These are phyloP conservation scores for Alternaria incomplexa DNA, from an alignment of 2,329 filamentous ascomycete species.

Conservation along the genomic window DNA sequence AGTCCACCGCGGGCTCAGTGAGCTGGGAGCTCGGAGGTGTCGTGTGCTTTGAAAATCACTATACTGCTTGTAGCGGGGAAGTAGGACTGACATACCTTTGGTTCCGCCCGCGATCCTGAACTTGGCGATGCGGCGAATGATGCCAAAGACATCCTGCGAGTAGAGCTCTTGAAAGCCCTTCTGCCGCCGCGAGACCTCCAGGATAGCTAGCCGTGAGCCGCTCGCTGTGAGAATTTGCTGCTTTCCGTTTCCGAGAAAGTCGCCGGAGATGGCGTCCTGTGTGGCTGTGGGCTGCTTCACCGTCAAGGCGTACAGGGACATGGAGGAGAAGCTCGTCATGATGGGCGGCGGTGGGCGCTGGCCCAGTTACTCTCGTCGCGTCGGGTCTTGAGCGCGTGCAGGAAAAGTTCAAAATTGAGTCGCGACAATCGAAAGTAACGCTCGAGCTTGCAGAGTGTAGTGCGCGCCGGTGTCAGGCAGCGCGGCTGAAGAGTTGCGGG, in stretches of 20 bases:
- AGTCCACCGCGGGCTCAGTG: conserved; percentile 33
- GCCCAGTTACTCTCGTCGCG: conserved; percentile 33
- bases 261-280: conserved; percentile 88
- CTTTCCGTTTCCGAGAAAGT: conserved; percentile 95
- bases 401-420: neutral
- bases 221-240: conserved; percentile 96
- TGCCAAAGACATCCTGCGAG: conserved; percentile 94
- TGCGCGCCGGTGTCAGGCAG: conserved; percentile 7
- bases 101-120: conserved; percentile 92
- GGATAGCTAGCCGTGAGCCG: conserved; percentile 85
- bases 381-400: conserved; percentile 6
- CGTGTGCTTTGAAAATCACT: conserved; percentile 56
- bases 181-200: conserved; percentile 83
- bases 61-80: conserved; percentile 48
- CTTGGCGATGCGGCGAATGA: conserved; percentile 85
- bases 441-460: neutral
- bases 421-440: neutral
- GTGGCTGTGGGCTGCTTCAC: conserved; percentile 90
- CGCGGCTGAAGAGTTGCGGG: conserved; percentile 3
- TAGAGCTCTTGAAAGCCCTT: conserved; percentile 86
- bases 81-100: conserved; percentile 75
- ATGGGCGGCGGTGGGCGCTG: conserved; percentile 48
- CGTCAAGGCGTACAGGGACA: conserved; percentile 98
- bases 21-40: conserved; percentile 33
- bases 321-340: conserved; percentile 98